These are phyloP conservation scores for Alternaria ventricosa DNA, from an alignment of 2,329 filamentous ascomycete genomes.

Conservation along the genomic window DNA sequence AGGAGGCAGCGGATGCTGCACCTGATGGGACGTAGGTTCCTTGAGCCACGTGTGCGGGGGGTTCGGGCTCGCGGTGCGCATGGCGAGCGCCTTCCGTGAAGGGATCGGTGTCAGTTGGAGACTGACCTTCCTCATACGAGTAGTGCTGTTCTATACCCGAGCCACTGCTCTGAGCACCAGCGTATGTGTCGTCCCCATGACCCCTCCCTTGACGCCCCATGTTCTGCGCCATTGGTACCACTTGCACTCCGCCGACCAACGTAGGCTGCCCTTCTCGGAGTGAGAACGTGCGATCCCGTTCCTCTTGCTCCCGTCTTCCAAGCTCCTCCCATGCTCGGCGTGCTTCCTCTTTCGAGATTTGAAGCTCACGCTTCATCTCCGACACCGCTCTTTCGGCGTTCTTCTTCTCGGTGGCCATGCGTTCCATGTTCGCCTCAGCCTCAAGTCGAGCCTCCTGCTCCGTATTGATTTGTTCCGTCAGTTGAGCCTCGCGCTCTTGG, in stretches of 20 bases:
- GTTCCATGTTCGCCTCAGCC: slow-evolving; percentile 69
- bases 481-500: slow-evolving; percentile 79
- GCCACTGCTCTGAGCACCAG: slow-evolving; percentile 40
- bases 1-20: slow-evolving; percentile 25
- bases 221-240: slow-evolving; percentile 87
- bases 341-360: slow-evolving; percentile 95
- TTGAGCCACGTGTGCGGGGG: slow-evolving; percentile 36
- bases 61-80: slow-evolving; percentile 40
- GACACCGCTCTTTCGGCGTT: slow-evolving; percentile 78
- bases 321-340: slow-evolving; percentile 97
- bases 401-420: slow-evolving; percentile 71
- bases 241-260: slow-evolving; percentile 89
- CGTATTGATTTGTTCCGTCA: slow-evolving; percentile 72
- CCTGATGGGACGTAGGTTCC: slow-evolving; percentile 46
- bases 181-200: slow-evolving; percentile 43
- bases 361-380: slow-evolving; percentile 90
- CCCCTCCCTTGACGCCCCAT: slow-evolving; percentile 54
- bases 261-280: slow-evolving; percentile 87
- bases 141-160: slow-evolving; percentile 53
- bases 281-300: slow-evolving; percentile 84
- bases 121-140: slow-evolving; percentile 57
- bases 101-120: slow-evolving; percentile 67
- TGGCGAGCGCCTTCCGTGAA: slow-evolving; percentile 59
- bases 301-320: slow-evolving; percentile 89
- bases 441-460: slow-evolving; percentile 75